Evolutionary conservation across 805 yeast genomes (phyloP).

Genomic region (Alloascoidea hylecoeti): DNA sequence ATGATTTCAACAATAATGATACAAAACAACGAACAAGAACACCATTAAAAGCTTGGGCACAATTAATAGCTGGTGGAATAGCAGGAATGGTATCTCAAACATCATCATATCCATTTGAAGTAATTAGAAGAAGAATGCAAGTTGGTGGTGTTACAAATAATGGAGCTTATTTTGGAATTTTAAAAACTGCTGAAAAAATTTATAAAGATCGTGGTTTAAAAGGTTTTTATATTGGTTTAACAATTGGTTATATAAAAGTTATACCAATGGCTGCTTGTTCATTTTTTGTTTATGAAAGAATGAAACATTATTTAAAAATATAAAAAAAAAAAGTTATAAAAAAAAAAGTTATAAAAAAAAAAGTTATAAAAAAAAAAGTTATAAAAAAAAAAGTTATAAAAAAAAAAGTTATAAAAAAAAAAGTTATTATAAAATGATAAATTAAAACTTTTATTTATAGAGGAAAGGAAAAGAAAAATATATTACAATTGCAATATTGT

Average conservation of each 20-base stretch:
- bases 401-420: too few relatives aligned
- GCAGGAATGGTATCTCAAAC: constrained; percentile 94
- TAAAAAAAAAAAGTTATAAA: constrained; percentile 13
- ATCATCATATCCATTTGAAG: constrained; percentile 94
- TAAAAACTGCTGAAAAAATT: constrained; percentile 41
- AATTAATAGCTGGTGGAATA: constrained; percentile 81
- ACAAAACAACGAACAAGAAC: constrained; percentile 25
- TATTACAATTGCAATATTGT: too few relatives aligned
- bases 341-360: too few relatives aligned
- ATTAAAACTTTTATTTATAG: too few relatives aligned
- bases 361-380: too few relatives aligned
- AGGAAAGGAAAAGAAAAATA: too few relatives aligned
- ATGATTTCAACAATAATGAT: constrained; percentile 12
- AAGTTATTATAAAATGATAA: too few relatives aligned
- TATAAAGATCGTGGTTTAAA: constrained; percentile 62
- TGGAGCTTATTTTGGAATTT: constrained; percentile 32
- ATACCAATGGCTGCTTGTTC: constrained; percentile 97
- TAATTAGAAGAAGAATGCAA: constrained; percentile 87
- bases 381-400: too few relatives aligned
- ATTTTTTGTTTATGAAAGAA: constrained; percentile 84
- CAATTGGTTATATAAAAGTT: constrained; percentile 91
- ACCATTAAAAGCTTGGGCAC: constrained; percentile 86
- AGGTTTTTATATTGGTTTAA: constrained; percentile 89
- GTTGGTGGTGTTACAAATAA: constrained; percentile 67
- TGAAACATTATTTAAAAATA: constrained; percentile 58